These are phyloP conservation scores for Sclerotinia sclerotiorum DNA, from an alignment of 2,329 filamentous ascomycete genomes.

Conservation along the genomic window DNA sequence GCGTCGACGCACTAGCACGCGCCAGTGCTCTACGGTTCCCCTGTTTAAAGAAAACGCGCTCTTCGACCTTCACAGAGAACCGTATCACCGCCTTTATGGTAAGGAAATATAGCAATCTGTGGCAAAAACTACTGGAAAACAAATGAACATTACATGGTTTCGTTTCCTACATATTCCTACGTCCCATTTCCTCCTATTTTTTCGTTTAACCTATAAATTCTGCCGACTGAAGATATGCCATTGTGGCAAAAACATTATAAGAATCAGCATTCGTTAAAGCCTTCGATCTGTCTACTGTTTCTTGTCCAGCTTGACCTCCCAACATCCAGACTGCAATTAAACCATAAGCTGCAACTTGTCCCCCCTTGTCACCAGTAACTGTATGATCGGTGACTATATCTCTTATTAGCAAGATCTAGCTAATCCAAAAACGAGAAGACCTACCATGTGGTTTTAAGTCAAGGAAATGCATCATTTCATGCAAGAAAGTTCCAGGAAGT, in stretches of 20 bases:
- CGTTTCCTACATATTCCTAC: background rate
- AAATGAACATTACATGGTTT: background rate
- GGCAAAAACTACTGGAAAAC: background rate
- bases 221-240: constrained; percentile 18
- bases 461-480: constrained; percentile 22
- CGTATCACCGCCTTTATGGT: background rate
- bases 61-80: background rate
- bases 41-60: background rate
- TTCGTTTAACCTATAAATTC: background rate
- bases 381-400: constrained; percentile 10
- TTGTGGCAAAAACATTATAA: constrained; percentile 21
- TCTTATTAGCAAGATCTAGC: background rate
- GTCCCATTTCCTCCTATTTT: background rate
- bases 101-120: background rate
- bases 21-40: background rate
- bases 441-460: constrained; percentile 18
- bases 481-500: constrained; percentile 14
- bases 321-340: constrained; percentile 16
- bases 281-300: constrained; percentile 15
- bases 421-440: background rate
- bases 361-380: background rate
- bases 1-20: background rate
- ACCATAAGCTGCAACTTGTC: constrained; percentile 3
- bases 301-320: constrained; percentile 5
- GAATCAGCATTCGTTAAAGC: constrained; percentile 14